Conservation (phyloP, 495 filamentous ascomycete genomes). For the Aspergillus mulundensis region DNA sequence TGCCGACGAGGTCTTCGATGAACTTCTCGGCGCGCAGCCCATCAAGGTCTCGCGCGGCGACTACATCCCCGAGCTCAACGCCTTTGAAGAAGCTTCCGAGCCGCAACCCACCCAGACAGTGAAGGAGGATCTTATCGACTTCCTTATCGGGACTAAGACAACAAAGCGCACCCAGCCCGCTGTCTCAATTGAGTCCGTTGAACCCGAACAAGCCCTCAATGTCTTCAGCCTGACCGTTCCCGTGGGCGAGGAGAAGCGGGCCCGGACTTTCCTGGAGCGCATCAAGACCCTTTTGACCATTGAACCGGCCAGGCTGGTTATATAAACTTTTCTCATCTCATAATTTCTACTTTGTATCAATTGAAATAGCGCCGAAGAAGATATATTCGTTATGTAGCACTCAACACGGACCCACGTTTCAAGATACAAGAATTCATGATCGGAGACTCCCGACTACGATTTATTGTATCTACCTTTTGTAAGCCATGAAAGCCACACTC, state of each 20-base stretch:
- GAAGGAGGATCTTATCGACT: constrained; percentile 67
- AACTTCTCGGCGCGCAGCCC: constrained; percentile 71
- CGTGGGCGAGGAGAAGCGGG: constrained; percentile 73
- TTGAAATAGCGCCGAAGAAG: constrained; percentile 6
- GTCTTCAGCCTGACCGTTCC: constrained; percentile 75
- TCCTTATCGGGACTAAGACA: constrained; percentile 53
- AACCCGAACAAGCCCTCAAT: constrained; percentile 53
- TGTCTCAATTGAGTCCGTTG: not conserved
- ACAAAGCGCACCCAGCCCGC: constrained; percentile 22
- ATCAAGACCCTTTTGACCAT: constrained; percentile 77
- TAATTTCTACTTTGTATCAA: constrained; percentile 6
- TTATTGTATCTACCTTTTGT: no score
- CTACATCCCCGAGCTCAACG: constrained; percentile 72
- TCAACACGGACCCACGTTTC: not conserved
- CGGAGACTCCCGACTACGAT: no score
- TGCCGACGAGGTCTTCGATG: constrained; percentile 80
- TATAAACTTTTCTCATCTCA: constrained; percentile 31
- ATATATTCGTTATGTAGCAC: constrained; percentile 10
- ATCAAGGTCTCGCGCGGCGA: constrained; percentile 49
- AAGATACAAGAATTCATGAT: no score
- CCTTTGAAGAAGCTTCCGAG: constrained; percentile 39
- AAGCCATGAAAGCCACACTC: no score
- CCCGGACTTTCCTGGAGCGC: constrained; percentile 73
- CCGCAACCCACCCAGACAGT: constrained; percentile 25
- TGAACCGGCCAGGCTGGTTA: constrained; percentile 75